A percentile compares a stretch with the other conserved stretches of the same genome.
Evolutionary conservation across 192 early-diverging fungal genomes (phyloP).

Genomic region (Backusella tuberculispora): DNA sequence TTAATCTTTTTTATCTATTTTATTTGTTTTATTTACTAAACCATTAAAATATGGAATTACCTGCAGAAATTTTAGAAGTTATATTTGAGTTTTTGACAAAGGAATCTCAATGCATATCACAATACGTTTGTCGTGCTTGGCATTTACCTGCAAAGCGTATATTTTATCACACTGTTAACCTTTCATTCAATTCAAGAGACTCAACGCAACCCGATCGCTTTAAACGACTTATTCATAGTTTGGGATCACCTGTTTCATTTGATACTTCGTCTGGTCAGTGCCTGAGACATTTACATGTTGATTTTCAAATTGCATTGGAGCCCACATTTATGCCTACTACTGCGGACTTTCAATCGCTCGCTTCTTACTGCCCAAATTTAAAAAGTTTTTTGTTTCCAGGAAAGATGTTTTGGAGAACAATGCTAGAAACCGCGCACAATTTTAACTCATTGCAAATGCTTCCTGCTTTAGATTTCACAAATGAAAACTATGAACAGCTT

Average conservation of each 20-base stretch:
- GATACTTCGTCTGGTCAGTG: not conserved
- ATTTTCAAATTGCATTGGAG: not conserved
- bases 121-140: not conserved
- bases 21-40: slow-evolving; percentile 4
- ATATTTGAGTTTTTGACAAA: not conserved
- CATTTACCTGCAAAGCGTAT: not conserved
- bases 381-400: not conserved
- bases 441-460: not conserved
- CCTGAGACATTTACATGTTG: slow-evolving; percentile 10
- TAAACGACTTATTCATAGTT: not conserved
- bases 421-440: not conserved
- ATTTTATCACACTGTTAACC: not conserved
- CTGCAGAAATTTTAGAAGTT: not conserved
- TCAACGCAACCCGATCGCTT: not conserved
- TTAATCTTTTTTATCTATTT: not conserved
- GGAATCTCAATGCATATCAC: not conserved
- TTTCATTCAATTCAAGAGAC: not conserved
- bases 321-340: not conserved
- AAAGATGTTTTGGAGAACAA: slow-evolving; percentile 12
- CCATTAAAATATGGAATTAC: not conserved
- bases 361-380: slow-evolving; percentile 10
- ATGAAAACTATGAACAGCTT: not conserved
- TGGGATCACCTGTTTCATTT: not conserved
- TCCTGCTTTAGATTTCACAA: not conserved
- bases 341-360: slow-evolving; percentile 4